Base-by-base conservation (phyloP, 345 rosid genomes). In the Noccaea caerulescens region DNA sequence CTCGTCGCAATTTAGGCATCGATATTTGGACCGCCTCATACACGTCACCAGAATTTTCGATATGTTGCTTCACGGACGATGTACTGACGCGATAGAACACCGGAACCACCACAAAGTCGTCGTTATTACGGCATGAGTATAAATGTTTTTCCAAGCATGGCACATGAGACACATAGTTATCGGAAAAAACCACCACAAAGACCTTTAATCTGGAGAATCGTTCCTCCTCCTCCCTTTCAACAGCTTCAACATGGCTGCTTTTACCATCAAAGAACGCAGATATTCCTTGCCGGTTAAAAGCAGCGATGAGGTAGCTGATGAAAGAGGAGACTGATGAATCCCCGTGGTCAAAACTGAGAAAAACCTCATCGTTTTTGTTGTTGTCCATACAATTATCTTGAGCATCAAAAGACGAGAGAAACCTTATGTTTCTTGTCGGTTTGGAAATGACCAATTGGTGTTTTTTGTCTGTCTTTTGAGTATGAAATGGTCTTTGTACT, bases 271-370 rank as follows among this genome's bases (percentile, higher is more conserved):
- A 1, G 18, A 60, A 42, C 11, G 12, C 37, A 23, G 12, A 60
- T 10, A 60, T 60, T 12, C 66, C 66, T 60, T 27, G 50, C 0
- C 66, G 23, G 18, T 39, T 4, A 4, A 60, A 60, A 60, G 66
- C 38, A 42, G 37, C 66, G 4, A 43, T 60, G 49, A 60, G 37
- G 51, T 60, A 60, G 66, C 37, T 60, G 38, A 60, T 25, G 37
- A 60, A 42, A 27, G 50, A 60, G 20, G 51, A 60, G 50, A 61
- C 13, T 41, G 52, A 61, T 61, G 52, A 61, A 44, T 61, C 66
- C 2, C 44, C 13, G 0, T n/a, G 11, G 39, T 61, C 25, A 18
- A 42, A 60, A 11, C 37, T 42, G 51, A 60, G 25, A 42, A 12
- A 60, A 25, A 60, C 50, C 11, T 42, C 51, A 42, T 42, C 6